Conservation (phyloP, 495 filamentous ascomycete species). For the Trichocladium uniseriatum region DNA sequence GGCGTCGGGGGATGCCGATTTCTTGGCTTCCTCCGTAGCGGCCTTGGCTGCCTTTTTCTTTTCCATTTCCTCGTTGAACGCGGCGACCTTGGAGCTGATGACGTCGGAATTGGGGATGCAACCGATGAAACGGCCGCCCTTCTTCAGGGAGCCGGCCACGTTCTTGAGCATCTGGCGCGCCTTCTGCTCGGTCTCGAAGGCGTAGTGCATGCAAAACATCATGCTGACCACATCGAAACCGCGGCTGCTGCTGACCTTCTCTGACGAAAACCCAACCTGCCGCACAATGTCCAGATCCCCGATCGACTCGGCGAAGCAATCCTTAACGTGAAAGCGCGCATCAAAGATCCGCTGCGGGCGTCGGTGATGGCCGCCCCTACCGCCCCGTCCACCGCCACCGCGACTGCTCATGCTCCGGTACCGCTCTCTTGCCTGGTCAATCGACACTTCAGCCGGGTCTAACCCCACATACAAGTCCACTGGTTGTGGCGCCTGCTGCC, state of each 20-base stretch:
- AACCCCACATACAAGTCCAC: conserved; percentile 86
- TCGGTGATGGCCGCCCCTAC: conserved; percentile 39
- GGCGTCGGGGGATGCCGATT: neutral
- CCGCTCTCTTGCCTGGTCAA: conserved; percentile 78
- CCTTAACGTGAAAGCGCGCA: conserved; percentile 75
- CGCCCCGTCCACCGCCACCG: conserved; percentile 51
- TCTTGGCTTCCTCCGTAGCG: conserved; percentile 18
- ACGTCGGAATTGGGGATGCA: conserved; percentile 90
- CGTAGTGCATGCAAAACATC: conserved; percentile 99
- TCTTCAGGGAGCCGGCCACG: conserved; percentile 79
- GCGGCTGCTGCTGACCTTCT: conserved; percentile 48
- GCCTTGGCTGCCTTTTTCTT: conserved; percentile 42
- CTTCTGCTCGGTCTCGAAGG: conserved; percentile 85
- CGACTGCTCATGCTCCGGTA: conserved; percentile 60
- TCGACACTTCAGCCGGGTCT: conserved; percentile 84
- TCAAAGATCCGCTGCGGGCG: conserved; percentile 55
- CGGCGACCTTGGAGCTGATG: conserved; percentile 55
- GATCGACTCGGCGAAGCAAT: conserved; percentile 78
- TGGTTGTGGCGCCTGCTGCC: conserved; percentile 77
- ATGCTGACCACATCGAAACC: conserved; percentile 95
- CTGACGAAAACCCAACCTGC: conserved; percentile 73
- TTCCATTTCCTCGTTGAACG: conserved; percentile 47
- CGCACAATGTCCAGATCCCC: conserved; percentile 66
- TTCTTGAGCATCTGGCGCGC: conserved; percentile 88
- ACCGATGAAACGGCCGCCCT: conserved; percentile 87